phyloP scores from a whole-genome alignment of 2,329 filamentous ascomycete genomes.

The Fusarium incarnatum region DNA sequence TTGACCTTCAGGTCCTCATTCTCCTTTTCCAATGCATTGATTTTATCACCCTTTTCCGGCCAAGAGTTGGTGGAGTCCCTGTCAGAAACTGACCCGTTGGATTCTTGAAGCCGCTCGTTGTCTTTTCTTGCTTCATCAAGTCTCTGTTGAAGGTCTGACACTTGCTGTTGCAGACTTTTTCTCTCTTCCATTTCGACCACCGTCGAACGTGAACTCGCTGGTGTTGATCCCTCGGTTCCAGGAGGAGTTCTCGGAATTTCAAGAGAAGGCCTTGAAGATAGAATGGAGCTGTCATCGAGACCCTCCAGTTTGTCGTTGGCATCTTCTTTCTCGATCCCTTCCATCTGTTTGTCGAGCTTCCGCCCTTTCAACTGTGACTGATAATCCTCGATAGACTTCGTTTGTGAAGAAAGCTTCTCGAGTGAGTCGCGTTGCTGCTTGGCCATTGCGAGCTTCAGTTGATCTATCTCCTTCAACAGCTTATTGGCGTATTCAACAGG shows the following conservation, averaged over 20 bases:
- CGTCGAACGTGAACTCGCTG: background rate
- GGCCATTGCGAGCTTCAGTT: conserved; percentile 25
- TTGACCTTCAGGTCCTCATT: background rate
- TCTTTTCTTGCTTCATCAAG: background rate
- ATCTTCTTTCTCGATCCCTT: background rate
- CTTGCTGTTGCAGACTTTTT: background rate
- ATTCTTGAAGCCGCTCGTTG: background rate
- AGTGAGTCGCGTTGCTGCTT: conserved; percentile 1
- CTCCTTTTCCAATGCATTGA: background rate
- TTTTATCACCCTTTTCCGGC: background rate
- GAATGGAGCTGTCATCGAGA: background rate
- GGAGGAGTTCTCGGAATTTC: background rate
- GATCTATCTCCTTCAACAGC: conserved; percentile 15
- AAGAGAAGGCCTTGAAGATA: background rate
- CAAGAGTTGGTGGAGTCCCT: background rate
- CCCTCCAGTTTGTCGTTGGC: background rate
- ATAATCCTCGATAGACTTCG: background rate
- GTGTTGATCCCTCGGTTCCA: background rate
- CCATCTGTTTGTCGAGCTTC: background rate
- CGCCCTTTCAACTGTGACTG: background rate
- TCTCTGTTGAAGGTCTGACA: background rate
- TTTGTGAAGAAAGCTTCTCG: background rate
- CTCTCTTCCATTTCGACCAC: background rate
- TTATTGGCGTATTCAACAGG: conserved; percentile 27
- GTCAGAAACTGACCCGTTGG: background rate